Conservation (phyloP, 2,329 filamentous ascomycete genomes). For the Hypocreales sp. region DNA sequence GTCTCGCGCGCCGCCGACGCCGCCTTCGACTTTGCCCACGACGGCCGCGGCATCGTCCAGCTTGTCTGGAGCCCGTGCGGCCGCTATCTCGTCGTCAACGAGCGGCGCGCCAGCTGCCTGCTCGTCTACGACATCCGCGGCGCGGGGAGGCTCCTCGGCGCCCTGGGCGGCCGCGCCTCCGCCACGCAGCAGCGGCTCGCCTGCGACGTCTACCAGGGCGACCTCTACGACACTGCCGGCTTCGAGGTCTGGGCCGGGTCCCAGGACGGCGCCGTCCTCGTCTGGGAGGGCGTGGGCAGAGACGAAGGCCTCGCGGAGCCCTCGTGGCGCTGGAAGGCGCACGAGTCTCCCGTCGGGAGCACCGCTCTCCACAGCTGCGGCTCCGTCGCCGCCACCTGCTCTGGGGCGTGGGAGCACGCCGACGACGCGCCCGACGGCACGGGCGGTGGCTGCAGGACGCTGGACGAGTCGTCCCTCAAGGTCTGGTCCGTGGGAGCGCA, state of each 20-base stretch:
- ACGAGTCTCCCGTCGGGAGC: conserved; percentile 31
- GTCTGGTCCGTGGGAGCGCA: conserved; percentile 7
- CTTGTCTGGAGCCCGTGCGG: conserved; percentile 47
- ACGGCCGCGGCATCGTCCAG: conserved; percentile 48
- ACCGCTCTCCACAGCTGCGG: conserved; percentile 36
- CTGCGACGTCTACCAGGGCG: conserved; percentile 37
- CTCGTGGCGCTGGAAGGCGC: conserved; percentile 34
- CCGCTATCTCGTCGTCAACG: conserved; percentile 45
- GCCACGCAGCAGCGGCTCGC: conserved; percentile 38
- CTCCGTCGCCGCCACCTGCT: conserved; percentile 40
- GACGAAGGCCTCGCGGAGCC: conserved; percentile 25
- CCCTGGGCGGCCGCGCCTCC: conserved; percentile 32
- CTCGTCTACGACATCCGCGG: conserved; percentile 49
- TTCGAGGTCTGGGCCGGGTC: conserved; percentile 51
- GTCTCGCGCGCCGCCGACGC: conserved; percentile 37
- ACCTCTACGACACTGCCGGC: conserved; percentile 16
- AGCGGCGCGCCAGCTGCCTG: conserved; percentile 37
- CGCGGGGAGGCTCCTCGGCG: conserved; percentile 38
- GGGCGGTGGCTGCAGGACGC: not conserved
- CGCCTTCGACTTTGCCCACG: conserved; percentile 21
- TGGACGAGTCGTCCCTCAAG: conserved; percentile 9
- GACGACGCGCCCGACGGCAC: not conserved
- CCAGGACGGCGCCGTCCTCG: conserved; percentile 33
- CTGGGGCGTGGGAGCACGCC: conserved; percentile 32
- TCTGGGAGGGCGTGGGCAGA: conserved; percentile 42